Evolutionary conservation across 495 filamentous ascomycete genomes (phyloP).

Genomic region (Cladorrhinum samala): DNA sequence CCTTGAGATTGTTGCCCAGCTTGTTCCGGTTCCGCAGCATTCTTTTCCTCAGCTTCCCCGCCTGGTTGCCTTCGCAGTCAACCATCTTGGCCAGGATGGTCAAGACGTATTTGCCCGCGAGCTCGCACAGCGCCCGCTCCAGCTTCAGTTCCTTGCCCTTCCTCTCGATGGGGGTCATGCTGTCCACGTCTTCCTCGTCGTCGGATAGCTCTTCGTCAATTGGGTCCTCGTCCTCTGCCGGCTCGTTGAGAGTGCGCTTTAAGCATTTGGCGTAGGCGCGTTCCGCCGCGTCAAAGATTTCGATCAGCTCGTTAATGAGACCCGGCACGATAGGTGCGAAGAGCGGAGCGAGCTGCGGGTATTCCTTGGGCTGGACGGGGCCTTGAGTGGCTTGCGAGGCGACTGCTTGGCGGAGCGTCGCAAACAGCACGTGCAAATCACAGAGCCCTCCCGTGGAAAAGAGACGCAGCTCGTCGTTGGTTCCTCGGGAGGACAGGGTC

Average conservation of each 20-base stretch:
- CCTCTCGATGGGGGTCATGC: slow-evolving; percentile 47
- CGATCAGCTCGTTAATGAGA: slow-evolving; percentile 56
- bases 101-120: slow-evolving; percentile 76
- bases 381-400: slow-evolving; percentile 12
- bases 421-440: slow-evolving; percentile 74
- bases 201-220: slow-evolving; percentile 53
- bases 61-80: slow-evolving; percentile 52
- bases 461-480: slow-evolving; percentile 69
- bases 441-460: slow-evolving; percentile 68
- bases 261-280: slow-evolving; percentile 65
- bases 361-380: slow-evolving; percentile 27
- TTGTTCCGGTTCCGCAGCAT: slow-evolving; percentile 59
- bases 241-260: slow-evolving; percentile 57
- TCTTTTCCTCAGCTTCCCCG: slow-evolving; percentile 56
- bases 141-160: slow-evolving; percentile 58
- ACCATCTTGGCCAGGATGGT: slow-evolving; percentile 67
- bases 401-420: slow-evolving; percentile 53
- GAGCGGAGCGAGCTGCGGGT: slow-evolving; percentile 54
- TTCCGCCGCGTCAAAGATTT: slow-evolving; percentile 69
- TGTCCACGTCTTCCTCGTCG: slow-evolving; percentile 52
- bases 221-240: slow-evolving; percentile 62
- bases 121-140: slow-evolving; percentile 77
- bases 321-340: slow-evolving; percentile 55
- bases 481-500: slow-evolving; percentile 58
- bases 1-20: slow-evolving; percentile 69